Evolutionary conservation across 768 basidiomycete species (phyloP), one percentile per base, ranked within the genome.

Genomic region (Suillus luteus): DNA sequence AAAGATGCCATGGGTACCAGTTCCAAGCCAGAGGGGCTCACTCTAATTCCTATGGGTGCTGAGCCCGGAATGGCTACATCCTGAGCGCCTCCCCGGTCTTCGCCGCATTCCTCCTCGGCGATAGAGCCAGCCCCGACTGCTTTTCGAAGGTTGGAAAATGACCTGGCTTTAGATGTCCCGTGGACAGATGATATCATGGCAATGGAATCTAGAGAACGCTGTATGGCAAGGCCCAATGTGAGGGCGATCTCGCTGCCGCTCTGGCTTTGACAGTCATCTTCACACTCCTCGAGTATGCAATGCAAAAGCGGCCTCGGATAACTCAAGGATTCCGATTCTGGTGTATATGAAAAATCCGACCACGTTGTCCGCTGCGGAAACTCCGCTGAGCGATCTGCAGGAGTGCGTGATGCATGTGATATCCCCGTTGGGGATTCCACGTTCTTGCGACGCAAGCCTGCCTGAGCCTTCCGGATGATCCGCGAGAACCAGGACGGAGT

Each of bases 231-330:
- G 8, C 69, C 64, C 17, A 69, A 48, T 12, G 65, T 64, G 24
- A 54, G 41, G 27, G 52, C 64, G 17, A 67, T 35, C 55, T 70
- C 70, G 24, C 62, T 64, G 1, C 62, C 62, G 41, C 64, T 52
- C 59, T 75, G 66, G 59, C 69, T 75, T 61, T 69, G 62, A 54
- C 52, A 37, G 5, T 69, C 69, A 38, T 77, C 69, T 22, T 70
- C 72, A 2, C 33, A 58, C 61, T 77, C 74, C 65, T 75, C 74
- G 1, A 72, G 75, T 68, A 76, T 74, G 24, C 72, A 65, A 27
- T 61, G 44, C 64, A 75, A 54, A 64, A 65, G 48, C 11, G 65
- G 66, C 51, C 69, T 75, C 27, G 69, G 49, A 15, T 64, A 38
- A 37, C 27, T 44, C 14, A 65, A 69, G 49, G 71, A 75, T 24